Base-by-base conservation (phyloP, 2,329 filamentous ascomycete genomes). In the Talaromyces sp. region DNA sequence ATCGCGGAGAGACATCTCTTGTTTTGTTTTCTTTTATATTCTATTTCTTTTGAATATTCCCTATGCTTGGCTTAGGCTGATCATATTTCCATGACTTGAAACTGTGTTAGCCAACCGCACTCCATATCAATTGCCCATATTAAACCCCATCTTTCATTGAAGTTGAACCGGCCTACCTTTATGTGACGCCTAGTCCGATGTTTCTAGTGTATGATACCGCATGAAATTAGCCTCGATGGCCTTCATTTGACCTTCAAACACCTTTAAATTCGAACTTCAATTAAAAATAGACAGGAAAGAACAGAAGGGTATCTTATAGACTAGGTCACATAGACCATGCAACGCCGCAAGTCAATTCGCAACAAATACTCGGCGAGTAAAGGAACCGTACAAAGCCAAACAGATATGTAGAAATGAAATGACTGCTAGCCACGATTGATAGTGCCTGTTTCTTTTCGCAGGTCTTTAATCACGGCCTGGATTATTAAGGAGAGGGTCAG, bases 401-500 rank as follows among this genome's bases (percentile, higher is more conserved):
- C 14, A n/a, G 4, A 29, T 32, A 24, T 14, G n/a, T n/a, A n/a
- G n/a, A n/a, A n/a, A n/a, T n/a, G n/a, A n/a, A n/a, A n/a, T 16
- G 45, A 20, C n/a, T 32, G 19, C 20, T 39, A 29, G 32, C 35
- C 29, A 2, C 63, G 65, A 46, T 68, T 65, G 11, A 62, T 56
- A 44, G 67, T 58, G 29, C 62, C 63, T 30, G 68, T 65, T 49
- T 77, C 75, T 54, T 71, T 75, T 42, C 76, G 67, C 32, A 80
- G 56, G 56, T 79, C 75, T 55, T 76, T 75, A 47, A 80, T 78
- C 20, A 78, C 76, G 46, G 70, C 70, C 77, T 78, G 49, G 8
- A 44, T 33, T 4, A 50, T 29, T n/a, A n/a, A 40, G 17, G 16
- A 51, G 35, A 47, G 40, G 33, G 51, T 53, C 41, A 42, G 27